These are phyloP conservation scores for Dillenia suffruticosa DNA, from an alignment of 164 flowering plant genomes.

Conservation along the genomic window DNA sequence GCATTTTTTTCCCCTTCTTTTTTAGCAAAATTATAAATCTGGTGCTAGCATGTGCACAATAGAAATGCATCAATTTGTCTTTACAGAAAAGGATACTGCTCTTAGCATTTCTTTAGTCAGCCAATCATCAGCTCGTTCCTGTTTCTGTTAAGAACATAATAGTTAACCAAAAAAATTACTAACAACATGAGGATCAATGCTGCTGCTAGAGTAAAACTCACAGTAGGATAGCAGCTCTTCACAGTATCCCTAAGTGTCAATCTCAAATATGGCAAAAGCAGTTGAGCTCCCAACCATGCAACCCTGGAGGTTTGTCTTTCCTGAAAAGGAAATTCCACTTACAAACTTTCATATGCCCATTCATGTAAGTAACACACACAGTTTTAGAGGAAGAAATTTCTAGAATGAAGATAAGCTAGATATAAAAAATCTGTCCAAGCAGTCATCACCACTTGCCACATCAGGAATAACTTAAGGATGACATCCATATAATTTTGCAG, in stretches of 20 bases:
- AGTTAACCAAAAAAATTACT: neutral
- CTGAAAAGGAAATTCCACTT: constrained; percentile 26
- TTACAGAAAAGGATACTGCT: constrained; percentile 64
- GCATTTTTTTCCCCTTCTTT: too few relatives aligned
- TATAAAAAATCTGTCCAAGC: too few relatives aligned
- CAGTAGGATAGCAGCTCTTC: constrained; percentile 69
- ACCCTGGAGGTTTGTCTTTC: constrained; percentile 53
- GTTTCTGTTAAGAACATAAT: constrained; percentile 39
- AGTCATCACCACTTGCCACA: too few relatives aligned
- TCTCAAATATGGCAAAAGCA: constrained; percentile 60
- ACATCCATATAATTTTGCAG: too few relatives aligned
- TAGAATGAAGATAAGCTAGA: neutral
- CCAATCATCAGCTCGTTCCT: constrained; percentile 70
- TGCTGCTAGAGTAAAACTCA: constrained; percentile 24
- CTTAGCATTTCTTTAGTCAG: constrained; percentile 70
- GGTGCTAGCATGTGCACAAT: too few relatives aligned
- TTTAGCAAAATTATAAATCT: too few relatives aligned
- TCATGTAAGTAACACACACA: neutral
- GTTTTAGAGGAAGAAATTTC: neutral
- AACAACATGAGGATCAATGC: neutral
- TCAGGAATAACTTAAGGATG: too few relatives aligned
- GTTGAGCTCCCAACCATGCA: constrained; percentile 64
- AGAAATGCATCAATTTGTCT: constrained; percentile 1
- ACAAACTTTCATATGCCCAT: neutral
- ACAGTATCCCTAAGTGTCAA: constrained; percentile 41